phyloP scores from a whole-genome alignment of 495 filamentous ascomycete species.

The Wilcoxina mikolae region DNA sequence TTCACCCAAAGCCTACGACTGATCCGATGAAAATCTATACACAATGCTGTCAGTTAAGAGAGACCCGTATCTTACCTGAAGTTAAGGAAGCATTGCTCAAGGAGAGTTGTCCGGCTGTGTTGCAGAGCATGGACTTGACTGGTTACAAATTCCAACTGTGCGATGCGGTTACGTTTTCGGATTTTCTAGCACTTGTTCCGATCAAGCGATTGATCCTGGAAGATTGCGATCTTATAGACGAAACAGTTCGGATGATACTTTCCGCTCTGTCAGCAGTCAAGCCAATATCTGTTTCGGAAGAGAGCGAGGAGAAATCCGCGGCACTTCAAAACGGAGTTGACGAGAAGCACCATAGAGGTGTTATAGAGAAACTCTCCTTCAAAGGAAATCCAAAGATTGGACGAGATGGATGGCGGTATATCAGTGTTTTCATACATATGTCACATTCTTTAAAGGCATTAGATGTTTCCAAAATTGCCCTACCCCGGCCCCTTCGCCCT shows the following conservation, averaged over 20 bases:
- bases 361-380: slow-evolving; percentile 75
- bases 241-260: slow-evolving; percentile 70
- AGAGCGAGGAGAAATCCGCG: slow-evolving; percentile 30
- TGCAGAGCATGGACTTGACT: slow-evolving; percentile 67
- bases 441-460: slow-evolving; percentile 72
- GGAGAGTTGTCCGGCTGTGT: slow-evolving; percentile 38
- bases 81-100: slow-evolving; percentile 63
- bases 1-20: slow-evolving; percentile 51
- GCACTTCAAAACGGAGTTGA: slow-evolving; percentile 26
- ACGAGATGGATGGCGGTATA: slow-evolving; percentile 77
- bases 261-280: slow-evolving; percentile 75
- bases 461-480: slow-evolving; percentile 73
- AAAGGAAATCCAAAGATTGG: slow-evolving; percentile 79
- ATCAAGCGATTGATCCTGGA: slow-evolving; percentile 73
- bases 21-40: slow-evolving; percentile 88
- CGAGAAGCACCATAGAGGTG: slow-evolving; percentile 40
- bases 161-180: slow-evolving; percentile 72
- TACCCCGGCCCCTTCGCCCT: slow-evolving; percentile 39
- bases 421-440: slow-evolving; percentile 78
- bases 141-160: slow-evolving; percentile 68
- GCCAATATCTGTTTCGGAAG: slow-evolving; percentile 1
- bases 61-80: slow-evolving; percentile 75
- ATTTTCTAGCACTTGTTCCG: slow-evolving; percentile 88
- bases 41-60: slow-evolving; percentile 82
- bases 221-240: slow-evolving; percentile 71